Conservation (phyloP, 768 basidiomycete species). For the Podaxis carcinomalis region DNA sequence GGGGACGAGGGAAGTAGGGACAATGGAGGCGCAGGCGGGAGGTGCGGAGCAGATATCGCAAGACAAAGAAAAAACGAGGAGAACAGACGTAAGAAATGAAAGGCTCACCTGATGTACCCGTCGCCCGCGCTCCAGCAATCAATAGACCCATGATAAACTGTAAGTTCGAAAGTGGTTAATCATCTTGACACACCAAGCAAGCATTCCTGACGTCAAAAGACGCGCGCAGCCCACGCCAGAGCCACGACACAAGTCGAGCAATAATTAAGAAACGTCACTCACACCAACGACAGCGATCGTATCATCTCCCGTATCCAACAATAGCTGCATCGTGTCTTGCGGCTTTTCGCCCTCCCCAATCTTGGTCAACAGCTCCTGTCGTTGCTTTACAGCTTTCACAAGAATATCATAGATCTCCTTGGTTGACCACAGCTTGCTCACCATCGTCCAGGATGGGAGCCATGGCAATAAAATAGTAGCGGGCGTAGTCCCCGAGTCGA, state of each 20-base stretch:
- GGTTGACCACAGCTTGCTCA: conserved; percentile 66
- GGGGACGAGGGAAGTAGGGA: neutral
- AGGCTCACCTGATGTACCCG: conserved; percentile 60
- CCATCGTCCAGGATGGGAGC: conserved; percentile 71
- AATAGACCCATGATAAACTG: conserved; percentile 82
- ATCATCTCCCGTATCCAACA: conserved; percentile 69
- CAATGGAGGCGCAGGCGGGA: neutral
- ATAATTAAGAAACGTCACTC: conserved; percentile 20
- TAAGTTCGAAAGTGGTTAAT: conserved; percentile 17
- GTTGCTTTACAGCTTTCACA: conserved; percentile 47
- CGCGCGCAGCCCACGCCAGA: neutral
- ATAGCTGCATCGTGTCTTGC: conserved; percentile 71
- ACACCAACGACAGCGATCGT: conserved; percentile 67
- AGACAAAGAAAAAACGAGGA: neutral
- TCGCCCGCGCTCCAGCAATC: conserved; percentile 77
- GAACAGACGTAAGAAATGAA: conserved; percentile 6
- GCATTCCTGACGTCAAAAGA: conserved; percentile 1
- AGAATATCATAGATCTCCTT: conserved; percentile 75
- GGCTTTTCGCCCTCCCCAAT: conserved; percentile 45
- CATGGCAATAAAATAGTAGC: conserved; percentile 71
- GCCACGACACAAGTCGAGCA: neutral
- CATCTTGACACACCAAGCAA: neutral
- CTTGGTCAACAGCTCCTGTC: conserved; percentile 27
- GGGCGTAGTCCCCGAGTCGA: conserved; percentile 70
- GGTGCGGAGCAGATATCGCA: neutral